Evolutionary conservation across 78 protist genomes (phyloP), one percentile per base, ranked within the genome.

Genomic region (Dictyostelium firmibasis): DNA sequence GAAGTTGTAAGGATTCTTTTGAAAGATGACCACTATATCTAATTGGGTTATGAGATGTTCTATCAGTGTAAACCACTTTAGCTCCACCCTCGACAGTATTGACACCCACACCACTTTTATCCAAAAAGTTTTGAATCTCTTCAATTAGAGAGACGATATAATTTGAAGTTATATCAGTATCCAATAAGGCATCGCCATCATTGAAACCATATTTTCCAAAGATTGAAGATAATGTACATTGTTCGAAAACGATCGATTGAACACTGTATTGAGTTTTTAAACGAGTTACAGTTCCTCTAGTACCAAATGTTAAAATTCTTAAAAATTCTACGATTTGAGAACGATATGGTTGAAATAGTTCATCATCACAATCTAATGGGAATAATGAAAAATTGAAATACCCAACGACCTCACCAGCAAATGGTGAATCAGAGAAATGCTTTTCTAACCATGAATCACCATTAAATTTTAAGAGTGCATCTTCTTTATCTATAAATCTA

Each of bases 151-250:
- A 20, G 0, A 81, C 76, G 0, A 89, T 81, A 31, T 89, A 89
- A 4, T 8, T 23, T n/a, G 60, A 27, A 10, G 20, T 23, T 1
- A 47, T 25, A 14, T 79, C 86, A n/a, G 87, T 89, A 53, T 89
- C 94, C 70, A 89, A 76, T 20, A 89, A 62, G 18, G 82, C 72
- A 70, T 89, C 94, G n/a, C 94, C 94, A 69, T 89, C 94, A 16
- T 81, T 81, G 83, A 89, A 69, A 5, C 94, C 94, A 81, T 67
- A 38, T 50, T 89, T 81, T 2, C 94, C 94, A 89, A 89, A 89
- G 9, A 89, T 69, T 4, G 84, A 36, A 3, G 25, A 14, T 25
- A 89, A 43, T 78, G 74, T 78, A n/a, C 94, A 89, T n/a, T 62
- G 23, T 43, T 89, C 94, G 7, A 35, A 60, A 2, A 89, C 44